phyloP scores from a whole-genome alignment of 768 basidiomycete genomes.

The Amylocystis lapponica region DNA sequence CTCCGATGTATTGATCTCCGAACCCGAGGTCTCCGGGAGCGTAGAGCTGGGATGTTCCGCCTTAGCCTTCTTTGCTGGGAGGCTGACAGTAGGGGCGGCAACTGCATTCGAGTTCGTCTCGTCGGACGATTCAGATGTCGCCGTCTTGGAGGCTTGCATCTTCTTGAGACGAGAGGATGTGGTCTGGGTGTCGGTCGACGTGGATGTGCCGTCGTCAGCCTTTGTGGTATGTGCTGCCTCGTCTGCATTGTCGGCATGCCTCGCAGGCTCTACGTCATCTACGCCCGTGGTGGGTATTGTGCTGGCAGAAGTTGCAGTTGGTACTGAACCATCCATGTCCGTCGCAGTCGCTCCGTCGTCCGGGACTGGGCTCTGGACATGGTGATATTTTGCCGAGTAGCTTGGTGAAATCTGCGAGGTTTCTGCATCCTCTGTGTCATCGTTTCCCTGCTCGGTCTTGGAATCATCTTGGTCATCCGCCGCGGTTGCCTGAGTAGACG shows the following conservation, averaged over 20 bases:
- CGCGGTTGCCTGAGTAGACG: background rate
- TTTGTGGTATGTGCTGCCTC: background rate
- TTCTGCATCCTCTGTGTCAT: background rate
- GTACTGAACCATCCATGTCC: no score
- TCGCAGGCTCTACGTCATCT: no score
- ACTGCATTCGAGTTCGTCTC: background rate
- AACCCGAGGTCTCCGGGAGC: background rate
- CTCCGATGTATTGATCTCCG: background rate
- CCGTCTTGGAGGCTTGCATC: background rate
- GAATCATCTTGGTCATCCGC: background rate
- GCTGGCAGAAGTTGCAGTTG: no score
- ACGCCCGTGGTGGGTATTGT: no score
- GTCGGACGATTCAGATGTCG: background rate
- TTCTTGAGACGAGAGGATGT: conserved; percentile 2
- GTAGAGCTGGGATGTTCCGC: background rate
- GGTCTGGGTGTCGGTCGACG: background rate
- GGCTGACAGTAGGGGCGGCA: conserved; percentile 7
- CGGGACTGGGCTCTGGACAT: no score
- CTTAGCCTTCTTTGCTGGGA: conserved; percentile 7
- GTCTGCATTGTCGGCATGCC: background rate
- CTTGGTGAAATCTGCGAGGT: no score
- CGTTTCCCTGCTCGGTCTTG: background rate
- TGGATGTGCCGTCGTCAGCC: background rate
- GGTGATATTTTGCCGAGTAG: no score
- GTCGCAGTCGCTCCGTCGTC: no score